These are phyloP conservation scores for Keithomyces neogunnii DNA, from an alignment of 2,329 filamentous ascomycete genomes.

Conservation along the genomic window DNA sequence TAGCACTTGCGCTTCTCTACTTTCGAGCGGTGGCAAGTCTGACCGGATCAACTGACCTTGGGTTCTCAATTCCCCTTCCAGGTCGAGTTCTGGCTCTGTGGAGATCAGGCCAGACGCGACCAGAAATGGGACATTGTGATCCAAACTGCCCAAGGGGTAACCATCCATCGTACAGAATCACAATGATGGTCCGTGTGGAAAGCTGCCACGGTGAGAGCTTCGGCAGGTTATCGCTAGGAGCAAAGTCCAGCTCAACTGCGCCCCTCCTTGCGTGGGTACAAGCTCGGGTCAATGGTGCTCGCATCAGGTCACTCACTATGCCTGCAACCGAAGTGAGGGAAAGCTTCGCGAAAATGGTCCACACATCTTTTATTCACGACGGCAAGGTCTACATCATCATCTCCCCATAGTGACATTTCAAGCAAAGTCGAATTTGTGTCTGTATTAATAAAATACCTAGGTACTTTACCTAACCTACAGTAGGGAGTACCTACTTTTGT, in stretches of 20 bases:
- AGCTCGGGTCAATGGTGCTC: background rate
- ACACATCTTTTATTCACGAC: background rate
- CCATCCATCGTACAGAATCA: slow-evolving; percentile 55
- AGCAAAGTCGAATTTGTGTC: too few species aligned
- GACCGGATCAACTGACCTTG: slow-evolving; percentile 57
- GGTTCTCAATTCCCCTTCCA: slow-evolving; percentile 46
- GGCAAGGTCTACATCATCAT: background rate
- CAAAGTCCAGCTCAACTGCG: slow-evolving; percentile 4
- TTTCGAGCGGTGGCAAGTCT: slow-evolving; percentile 58
- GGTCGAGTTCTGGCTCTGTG: slow-evolving; percentile 30
- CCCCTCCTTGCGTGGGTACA: slow-evolving; percentile 3
- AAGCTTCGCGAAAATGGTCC: background rate
- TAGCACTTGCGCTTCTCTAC: slow-evolving; percentile 56
- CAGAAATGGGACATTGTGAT: slow-evolving; percentile 79
- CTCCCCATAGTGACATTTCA: background rate
- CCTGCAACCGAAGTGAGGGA: background rate
- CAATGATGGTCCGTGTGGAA: slow-evolving; percentile 4
- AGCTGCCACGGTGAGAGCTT: slow-evolving; percentile 7
- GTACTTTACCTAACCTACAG: too few species aligned
- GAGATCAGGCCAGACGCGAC: slow-evolving; percentile 66
- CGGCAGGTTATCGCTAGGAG: slow-evolving; percentile 9
- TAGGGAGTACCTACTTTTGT: too few species aligned
- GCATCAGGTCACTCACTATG: background rate
- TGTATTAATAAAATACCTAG: too few species aligned
- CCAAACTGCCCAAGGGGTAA: slow-evolving; percentile 70